Conservation (phyloP, 2,329 filamentous ascomycete genomes). For the Didymella segeticola region DNA sequence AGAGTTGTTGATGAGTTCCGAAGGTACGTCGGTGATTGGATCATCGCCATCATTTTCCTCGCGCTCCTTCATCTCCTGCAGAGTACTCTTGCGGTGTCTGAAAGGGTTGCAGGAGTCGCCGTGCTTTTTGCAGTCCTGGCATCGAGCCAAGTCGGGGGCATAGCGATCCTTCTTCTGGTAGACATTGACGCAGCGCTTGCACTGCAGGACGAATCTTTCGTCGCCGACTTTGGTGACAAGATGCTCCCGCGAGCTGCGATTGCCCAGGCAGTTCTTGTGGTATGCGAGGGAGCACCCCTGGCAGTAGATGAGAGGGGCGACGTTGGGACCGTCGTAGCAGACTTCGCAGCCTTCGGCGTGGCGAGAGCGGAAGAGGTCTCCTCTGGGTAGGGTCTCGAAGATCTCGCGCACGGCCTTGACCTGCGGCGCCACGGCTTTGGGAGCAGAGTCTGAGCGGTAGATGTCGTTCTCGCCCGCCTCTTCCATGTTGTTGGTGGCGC, state of each 20-base stretch:
- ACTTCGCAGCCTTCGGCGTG: slow-evolving; percentile 77
- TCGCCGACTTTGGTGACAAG: slow-evolving; percentile 83
- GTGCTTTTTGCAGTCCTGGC: slow-evolving; percentile 70
- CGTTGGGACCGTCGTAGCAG: slow-evolving; percentile 67
- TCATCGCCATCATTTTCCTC: slow-evolving; percentile 80
- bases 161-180: slow-evolving; percentile 71
- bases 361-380: slow-evolving; percentile 70
- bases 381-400: slow-evolving; percentile 68
- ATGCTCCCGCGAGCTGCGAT: slow-evolving; percentile 78
- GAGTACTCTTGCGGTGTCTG: slow-evolving; percentile 72
- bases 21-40: slow-evolving; percentile 70
- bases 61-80: slow-evolving; percentile 83
- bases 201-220: slow-evolving; percentile 85
- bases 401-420: slow-evolving; percentile 70
- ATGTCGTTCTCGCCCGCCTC: slow-evolving; percentile 68
- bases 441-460: slow-evolving; percentile 54
- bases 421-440: slow-evolving; percentile 56
- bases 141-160: slow-evolving; percentile 74
- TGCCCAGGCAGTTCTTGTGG: slow-evolving; percentile 82
- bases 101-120: slow-evolving; percentile 78
- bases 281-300: slow-evolving; percentile 88
- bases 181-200: slow-evolving; percentile 78
- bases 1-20: slow-evolving; percentile 73
- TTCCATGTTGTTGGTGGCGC: slow-evolving; percentile 56
- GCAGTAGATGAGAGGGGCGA: slow-evolving; percentile 80